phyloP scores from a whole-genome alignment of 164 flowering plant genomes.

The Stephania cephalantha region DNA sequence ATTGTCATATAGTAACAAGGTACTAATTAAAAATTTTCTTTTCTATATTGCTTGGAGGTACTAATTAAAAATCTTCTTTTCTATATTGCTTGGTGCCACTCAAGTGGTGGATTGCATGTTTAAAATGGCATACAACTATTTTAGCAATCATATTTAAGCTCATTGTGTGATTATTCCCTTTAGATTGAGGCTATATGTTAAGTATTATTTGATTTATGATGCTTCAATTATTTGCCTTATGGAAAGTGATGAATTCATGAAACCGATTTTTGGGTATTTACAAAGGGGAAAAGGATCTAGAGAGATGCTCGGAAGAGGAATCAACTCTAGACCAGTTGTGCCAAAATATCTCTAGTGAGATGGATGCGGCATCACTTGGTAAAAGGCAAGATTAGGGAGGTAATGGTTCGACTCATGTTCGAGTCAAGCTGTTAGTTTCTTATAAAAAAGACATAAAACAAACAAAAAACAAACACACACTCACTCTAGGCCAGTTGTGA shows the following conservation, averaged over 20 bases:
- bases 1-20: slow-evolving; percentile 83
- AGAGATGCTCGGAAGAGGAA: neutral
- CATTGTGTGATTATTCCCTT: neutral
- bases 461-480: too few relatives aligned
- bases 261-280: neutral
- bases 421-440: too few relatives aligned
- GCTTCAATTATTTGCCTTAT: neutral
- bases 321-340: too few relatives aligned
- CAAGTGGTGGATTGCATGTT: neutral
- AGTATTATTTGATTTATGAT: neutral
- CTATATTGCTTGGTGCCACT: neutral
- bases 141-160: neutral
- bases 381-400: too few relatives aligned
- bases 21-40: slow-evolving; percentile 10
- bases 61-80: neutral
- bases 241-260: neutral
- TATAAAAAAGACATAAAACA: too few relatives aligned
- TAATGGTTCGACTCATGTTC: too few relatives aligned
- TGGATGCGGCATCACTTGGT: too few relatives aligned
- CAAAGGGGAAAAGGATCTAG: neutral
- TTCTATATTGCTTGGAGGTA: slow-evolving; percentile 35
- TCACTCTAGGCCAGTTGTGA: neutral
- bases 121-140: neutral
- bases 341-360: too few relatives aligned
- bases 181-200: neutral